Base-by-base conservation (phyloP, 768 basidiomycete genomes). In the Amanita jacksonii region DNA sequence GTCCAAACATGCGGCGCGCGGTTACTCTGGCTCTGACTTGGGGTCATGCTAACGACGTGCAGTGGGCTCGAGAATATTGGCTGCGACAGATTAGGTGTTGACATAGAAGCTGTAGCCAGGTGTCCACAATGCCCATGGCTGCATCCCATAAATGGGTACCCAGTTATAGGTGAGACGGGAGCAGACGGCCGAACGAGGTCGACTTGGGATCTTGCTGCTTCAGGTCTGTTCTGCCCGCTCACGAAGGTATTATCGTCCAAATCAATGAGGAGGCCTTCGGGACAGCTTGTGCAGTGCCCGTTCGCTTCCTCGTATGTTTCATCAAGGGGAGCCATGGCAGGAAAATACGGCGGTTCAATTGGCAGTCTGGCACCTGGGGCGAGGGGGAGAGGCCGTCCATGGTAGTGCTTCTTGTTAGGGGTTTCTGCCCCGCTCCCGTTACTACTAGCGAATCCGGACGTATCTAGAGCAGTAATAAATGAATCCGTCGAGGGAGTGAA, bases 241-340 rank as follows among this genome's bases (percentile, higher is more conserved):
- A 37, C 28, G 15, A 45, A 45, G 8, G 36, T 45, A 20, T 45
- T 45, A 15, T 45, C 44, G 2, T 45, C 44, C 28, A 45, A 20
- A 19, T 45, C 44, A 22, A 45, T 45, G 18, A 45, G 34, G 16
- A 45, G 44, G 3, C 36, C 44, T 16, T 45, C 44, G 5, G 44
- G 44, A 38, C 44, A 45, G n/a, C 24, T 38, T 16, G 16, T 33
- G 5, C 41, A 8, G 15, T 19, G n/a, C 4, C 27, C 5, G 27
- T 15, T 37, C 13, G 12, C 25, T 18, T n/a, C 19, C 22, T 15
- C 5, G 8, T 5, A 9, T 19, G 8, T 7, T 38, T 12, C 19
- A 5, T 31, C 44, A 12, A 20, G 18, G 16, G 19, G 24, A 8
- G 31, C 23, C 5, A 20, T 19, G 8, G 10, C 12, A 10, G 41